Evolutionary conservation across 768 basidiomycete species (phyloP).

Genomic region (Termitomyces heimii): DNA sequence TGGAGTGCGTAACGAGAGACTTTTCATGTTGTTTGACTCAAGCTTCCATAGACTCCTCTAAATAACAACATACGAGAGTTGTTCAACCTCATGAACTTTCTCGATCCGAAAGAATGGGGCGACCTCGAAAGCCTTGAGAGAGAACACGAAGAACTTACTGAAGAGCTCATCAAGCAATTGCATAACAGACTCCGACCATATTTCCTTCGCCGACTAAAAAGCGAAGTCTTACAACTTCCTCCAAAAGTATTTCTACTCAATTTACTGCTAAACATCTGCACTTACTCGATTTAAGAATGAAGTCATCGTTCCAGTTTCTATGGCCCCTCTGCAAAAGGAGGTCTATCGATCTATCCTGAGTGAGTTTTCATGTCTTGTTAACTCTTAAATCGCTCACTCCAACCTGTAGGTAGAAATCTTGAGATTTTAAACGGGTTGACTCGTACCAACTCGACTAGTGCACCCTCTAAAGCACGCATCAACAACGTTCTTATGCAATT

Average conservation of each 20-base stretch:
- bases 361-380: constrained; percentile 23
- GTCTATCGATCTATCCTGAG: constrained; percentile 84
- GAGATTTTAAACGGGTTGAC: constrained; percentile 59
- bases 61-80: constrained; percentile 97
- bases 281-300: constrained; percentile 55
- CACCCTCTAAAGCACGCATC: constrained; percentile 47
- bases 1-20: constrained; percentile 44
- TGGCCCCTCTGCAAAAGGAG: constrained; percentile 82
- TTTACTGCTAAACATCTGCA: not conserved
- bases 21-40: constrained; percentile 7
- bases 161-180: constrained; percentile 75
- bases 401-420: constrained; percentile 56
- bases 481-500: constrained; percentile 87
- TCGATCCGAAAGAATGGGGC: constrained; percentile 71
- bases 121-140: constrained; percentile 71
- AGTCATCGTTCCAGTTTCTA: constrained; percentile 86
- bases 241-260: constrained; percentile 56
- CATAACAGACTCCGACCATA: constrained; percentile 80
- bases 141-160: constrained; percentile 71
- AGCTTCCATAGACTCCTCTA: constrained; percentile 65
- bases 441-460: constrained; percentile 26
- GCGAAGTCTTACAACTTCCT: constrained; percentile 87
- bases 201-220: constrained; percentile 90
- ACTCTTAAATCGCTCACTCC: not conserved
- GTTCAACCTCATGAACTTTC: constrained; percentile 96